Percentiles rank a stretch among this genome's conserved stretches.
Evolutionary conservation across 2,329 filamentous ascomycete genomes (phyloP).

Genomic region (Penicillium sclerotigenum): DNA sequence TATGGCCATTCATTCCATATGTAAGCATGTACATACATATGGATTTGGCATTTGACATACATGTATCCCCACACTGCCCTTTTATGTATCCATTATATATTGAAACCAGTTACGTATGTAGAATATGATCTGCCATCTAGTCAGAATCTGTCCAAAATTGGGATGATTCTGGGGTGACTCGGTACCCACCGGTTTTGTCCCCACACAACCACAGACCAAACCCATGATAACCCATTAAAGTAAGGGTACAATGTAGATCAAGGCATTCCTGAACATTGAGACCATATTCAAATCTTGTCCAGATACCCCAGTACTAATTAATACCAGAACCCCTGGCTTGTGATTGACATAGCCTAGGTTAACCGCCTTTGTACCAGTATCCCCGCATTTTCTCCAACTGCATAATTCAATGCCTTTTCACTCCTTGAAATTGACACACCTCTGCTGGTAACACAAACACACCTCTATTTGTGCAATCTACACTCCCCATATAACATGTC

Average conservation of each 20-base stretch:
- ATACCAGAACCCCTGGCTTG: slow-evolving; percentile 11
- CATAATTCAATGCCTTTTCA: background rate
- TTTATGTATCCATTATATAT: too few species aligned
- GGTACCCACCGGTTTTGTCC: background rate
- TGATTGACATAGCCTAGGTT: slow-evolving; percentile 22
- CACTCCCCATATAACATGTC: slow-evolving; percentile 19
- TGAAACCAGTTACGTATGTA: background rate
- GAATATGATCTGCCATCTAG: background rate
- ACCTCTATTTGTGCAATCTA: background rate
- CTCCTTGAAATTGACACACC: background rate
- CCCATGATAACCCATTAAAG: background rate
- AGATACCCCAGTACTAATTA: background rate
- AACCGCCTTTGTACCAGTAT: slow-evolving; percentile 3
- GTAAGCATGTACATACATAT: too few species aligned
- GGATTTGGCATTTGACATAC: background rate
- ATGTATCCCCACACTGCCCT: background rate
- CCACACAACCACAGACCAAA: background rate
- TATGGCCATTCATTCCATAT: background rate
- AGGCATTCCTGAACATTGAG: background rate
- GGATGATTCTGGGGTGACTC: background rate
- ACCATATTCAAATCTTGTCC: background rate
- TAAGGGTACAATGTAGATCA: background rate
- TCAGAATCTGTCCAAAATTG: background rate
- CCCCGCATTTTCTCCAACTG: slow-evolving; percentile 21
- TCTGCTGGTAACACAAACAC: background rate